A percentile compares a stretch with the other conserved stretches of the same genome.
Conservation (phyloP, 495 filamentous ascomycete genomes). For the Filosporella fistucella region DNA sequence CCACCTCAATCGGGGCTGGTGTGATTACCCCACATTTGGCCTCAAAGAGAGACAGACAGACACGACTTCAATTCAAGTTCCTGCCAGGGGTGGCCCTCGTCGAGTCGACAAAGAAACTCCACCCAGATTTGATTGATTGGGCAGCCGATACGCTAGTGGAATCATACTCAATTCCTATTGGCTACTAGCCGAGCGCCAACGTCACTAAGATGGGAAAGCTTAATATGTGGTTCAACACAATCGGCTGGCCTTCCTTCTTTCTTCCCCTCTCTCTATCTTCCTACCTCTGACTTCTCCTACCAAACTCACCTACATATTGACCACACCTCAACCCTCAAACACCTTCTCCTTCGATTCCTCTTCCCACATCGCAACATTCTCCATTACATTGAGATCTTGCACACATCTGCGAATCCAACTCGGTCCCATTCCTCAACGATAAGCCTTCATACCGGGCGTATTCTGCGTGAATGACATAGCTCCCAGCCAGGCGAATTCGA, state of each 20-base stretch:
- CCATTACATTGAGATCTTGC: not conserved
- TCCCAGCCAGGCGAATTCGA: not conserved
- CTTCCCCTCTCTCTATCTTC: not conserved
- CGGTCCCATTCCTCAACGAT: not conserved
- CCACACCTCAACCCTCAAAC: not conserved
- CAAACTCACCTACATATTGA: too few relatives aligned
- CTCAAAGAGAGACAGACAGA: too few relatives aligned
- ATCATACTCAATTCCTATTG: too few relatives aligned
- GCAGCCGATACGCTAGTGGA: too few relatives aligned
- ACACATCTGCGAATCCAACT: not conserved
- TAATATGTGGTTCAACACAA: not conserved
- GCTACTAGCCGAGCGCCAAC: too few relatives aligned
- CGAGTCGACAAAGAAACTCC: too few relatives aligned
- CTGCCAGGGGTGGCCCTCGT: too few relatives aligned
- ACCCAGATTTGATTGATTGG: too few relatives aligned
- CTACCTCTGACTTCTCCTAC: not conserved
- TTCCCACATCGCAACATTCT: not conserved
- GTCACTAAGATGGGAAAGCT: too few relatives aligned
- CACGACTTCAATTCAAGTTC: too few relatives aligned
- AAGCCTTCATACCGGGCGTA: not conserved
- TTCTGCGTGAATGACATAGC: slow-evolving; percentile 1
- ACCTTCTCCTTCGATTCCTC: not conserved
- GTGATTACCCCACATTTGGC: too few relatives aligned
- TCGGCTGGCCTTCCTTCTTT: not conserved
- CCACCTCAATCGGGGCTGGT: too few relatives aligned